Conservation (phyloP, 1,139 yeast species). For the Protomyces pachydermus region DNA sequence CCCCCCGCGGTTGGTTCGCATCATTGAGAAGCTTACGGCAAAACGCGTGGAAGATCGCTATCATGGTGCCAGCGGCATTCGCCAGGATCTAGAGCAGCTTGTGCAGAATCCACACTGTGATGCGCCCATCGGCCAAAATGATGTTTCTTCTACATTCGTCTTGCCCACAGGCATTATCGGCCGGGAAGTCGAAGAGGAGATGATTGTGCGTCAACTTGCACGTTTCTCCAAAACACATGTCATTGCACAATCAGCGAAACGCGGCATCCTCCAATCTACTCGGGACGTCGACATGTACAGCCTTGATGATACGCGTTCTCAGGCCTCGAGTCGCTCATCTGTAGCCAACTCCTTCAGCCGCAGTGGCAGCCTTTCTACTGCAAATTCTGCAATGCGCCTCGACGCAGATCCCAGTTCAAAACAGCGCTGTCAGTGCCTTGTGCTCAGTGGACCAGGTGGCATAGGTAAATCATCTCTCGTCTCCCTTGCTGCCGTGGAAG, state of each 20-base stretch:
- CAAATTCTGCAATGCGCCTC: neutral
- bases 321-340: neutral
- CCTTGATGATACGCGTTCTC: neutral
- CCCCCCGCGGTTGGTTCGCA: slow-evolving; percentile 27
- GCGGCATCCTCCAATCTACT: neutral
- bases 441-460: slow-evolving; percentile 31
- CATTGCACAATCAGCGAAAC: neutral
- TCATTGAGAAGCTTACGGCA: slow-evolving; percentile 32
- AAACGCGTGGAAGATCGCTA: slow-evolving; percentile 30
- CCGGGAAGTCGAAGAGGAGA: slow-evolving; percentile 27
- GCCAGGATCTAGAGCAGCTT: slow-evolving; percentile 23
- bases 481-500: slow-evolving; percentile 18
- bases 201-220: slow-evolving; percentile 14
- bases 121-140: slow-evolving; percentile 29
- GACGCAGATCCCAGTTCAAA: neutral
- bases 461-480: slow-evolving; percentile 30
- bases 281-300: neutral
- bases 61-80: slow-evolving; percentile 29
- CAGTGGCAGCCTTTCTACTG: neutral
- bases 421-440: slow-evolving; percentile 16
- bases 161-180: slow-evolving; percentile 30
- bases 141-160: slow-evolving; percentile 29
- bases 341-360: slow-evolving; percentile 2
- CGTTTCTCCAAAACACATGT: slow-evolving; percentile 8
- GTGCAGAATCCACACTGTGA: slow-evolving; percentile 2